Base-by-base conservation (phyloP, 805 yeast species). In the Soucietia sequanensis region DNA sequence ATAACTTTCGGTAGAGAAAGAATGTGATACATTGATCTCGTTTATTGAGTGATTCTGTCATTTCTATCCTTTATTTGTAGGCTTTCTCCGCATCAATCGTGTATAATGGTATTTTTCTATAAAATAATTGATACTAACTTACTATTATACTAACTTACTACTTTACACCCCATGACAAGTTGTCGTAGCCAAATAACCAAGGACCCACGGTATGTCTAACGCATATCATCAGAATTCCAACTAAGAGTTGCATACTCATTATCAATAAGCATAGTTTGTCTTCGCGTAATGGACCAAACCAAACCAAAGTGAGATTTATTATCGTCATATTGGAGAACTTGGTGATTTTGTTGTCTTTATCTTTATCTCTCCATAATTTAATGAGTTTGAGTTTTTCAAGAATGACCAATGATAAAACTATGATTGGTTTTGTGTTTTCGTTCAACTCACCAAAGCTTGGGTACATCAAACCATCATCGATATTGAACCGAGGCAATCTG, bases 251-350 rank as follows among this genome's bases (percentile, higher is more conserved):
- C 10, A 80, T 46, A 0, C 48, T 47, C 48, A 93, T 52, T 11
- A 93, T 70, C 4, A 72, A 48, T 15, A 62, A 38, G 44, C 97
- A 84, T 35, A 93, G 65, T 15, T 54, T 64, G 54, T 86, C 96
- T 59, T 93, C 99, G 38, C 90, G 72, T 69, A 84, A 56, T 4
- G 99, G 97, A 1, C 99, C 99, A 27, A 82, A 68, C 85, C 89
- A 80, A 7, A 91, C 95, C 27, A 91, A 63, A 2, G 76, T 72
- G 42, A 93, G 66, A 54, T 91, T 93, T 45, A 93, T 89, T 31
- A 93, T 61, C 2, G 99, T 93, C 76, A 91, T 71, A 54, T 93
- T 93, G 9, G 93, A 80, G 37, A 84, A 78, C 39, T 70, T 62
- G 6, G 58, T 54, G 19, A 72, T 56, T 9, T 48, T 18, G 6